Evolutionary conservation across 192 early-diverging fungal genomes (phyloP).

Genomic region (Paraglomus brasilianum): DNA sequence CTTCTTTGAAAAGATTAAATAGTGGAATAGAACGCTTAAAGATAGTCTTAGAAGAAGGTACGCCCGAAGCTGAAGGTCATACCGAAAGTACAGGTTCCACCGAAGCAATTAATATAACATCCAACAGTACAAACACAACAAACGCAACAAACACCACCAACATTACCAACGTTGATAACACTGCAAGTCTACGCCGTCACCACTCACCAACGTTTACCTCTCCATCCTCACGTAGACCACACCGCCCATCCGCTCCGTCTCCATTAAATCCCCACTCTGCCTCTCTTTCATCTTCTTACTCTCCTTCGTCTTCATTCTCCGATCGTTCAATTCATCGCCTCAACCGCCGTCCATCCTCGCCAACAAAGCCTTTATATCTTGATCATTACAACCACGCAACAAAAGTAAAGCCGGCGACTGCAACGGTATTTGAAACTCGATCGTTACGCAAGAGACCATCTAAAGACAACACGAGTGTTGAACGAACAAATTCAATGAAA

Average conservation of each 20-base stretch:
- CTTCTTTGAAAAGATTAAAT: no score
- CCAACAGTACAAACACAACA: slow-evolving; percentile 21
- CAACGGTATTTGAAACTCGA: background rate
- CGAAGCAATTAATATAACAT: background rate
- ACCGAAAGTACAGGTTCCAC: background rate
- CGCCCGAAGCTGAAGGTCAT: slow-evolving; percentile 32
- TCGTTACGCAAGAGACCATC: background rate
- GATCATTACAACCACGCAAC: slow-evolving; percentile 20
- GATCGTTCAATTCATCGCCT: slow-evolving; percentile 2
- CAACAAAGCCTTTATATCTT: slow-evolving; percentile 28
- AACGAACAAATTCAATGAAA: background rate
- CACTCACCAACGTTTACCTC: background rate
- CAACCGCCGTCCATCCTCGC: no score
- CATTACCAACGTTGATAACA: slow-evolving; percentile 1
- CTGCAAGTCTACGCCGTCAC: no score
- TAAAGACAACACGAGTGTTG: background rate
- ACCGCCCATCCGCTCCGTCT: background rate
- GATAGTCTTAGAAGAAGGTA: slow-evolving; percentile 39
- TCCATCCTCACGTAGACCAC: background rate
- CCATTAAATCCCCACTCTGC: slow-evolving; percentile 31
- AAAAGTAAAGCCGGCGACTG: slow-evolving; percentile 1
- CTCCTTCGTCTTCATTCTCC: background rate
- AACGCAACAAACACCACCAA: background rate
- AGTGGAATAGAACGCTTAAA: no score
- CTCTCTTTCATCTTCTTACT: background rate